Conservation (phyloP, 2,329 filamentous ascomycete species). For the Aspergillus nomiae region DNA sequence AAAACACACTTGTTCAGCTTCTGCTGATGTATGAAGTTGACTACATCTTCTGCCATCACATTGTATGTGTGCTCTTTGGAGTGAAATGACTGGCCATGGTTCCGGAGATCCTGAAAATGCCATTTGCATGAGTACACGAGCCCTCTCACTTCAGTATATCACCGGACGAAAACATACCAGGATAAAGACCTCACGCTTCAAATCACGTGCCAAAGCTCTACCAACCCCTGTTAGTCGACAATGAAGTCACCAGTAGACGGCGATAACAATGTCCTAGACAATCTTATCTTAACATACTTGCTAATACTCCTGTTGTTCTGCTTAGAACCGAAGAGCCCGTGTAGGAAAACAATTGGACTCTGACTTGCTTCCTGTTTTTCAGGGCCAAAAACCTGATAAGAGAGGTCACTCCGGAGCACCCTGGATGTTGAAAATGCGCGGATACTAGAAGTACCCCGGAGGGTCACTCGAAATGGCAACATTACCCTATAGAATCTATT, state of each 20-base stretch:
- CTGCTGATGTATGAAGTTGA: constrained; percentile 73
- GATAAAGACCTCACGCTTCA: constrained; percentile 79
- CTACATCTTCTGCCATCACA: constrained; percentile 80
- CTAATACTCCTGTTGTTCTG: constrained; percentile 93
- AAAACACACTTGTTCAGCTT: constrained; percentile 70
- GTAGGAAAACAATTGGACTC: constrained; percentile 79
- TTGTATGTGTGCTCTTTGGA: constrained; percentile 73
- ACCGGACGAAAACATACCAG: constrained; percentile 58
- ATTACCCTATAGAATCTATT: constrained; percentile 9
- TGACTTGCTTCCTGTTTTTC: constrained; percentile 35
- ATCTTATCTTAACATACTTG: constrained; percentile 66
- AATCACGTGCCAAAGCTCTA: constrained; percentile 74
- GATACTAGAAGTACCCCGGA: constrained; percentile 16
- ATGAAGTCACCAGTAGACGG: background rate
- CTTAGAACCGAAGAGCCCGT: constrained; percentile 92
- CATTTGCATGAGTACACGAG: background rate
- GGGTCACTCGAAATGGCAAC: constrained; percentile 15
- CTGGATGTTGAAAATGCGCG: constrained; percentile 38
- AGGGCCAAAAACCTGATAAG: constrained; percentile 40
- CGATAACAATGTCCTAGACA: background rate
- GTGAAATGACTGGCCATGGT: constrained; percentile 91
- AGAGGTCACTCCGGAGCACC: constrained; percentile 30
- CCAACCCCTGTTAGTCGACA: background rate
- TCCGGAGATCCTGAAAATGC: constrained; percentile 72
- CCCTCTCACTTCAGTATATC: background rate